These are phyloP conservation scores for Apostasia shenzhenica DNA, from an alignment of 106 monocot genomes.

Conservation along the genomic window DNA sequence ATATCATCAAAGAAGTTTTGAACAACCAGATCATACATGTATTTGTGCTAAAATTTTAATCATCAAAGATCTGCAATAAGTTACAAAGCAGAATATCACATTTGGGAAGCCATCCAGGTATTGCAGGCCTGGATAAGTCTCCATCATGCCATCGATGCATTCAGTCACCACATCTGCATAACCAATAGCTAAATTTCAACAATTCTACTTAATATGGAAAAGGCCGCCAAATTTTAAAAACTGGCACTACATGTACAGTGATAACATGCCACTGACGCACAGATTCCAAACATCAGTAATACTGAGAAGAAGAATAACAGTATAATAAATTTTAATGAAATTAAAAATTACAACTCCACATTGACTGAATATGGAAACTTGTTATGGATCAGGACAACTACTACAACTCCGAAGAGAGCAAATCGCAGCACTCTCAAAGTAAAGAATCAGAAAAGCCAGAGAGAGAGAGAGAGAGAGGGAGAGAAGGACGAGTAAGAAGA, in stretches of 20 bases:
- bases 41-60: too few relatives aligned
- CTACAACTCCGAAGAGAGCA: too few relatives aligned
- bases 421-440: too few relatives aligned
- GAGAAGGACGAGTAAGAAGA: background rate
- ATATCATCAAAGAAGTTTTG: background rate
- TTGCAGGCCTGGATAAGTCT: conserved; percentile 88
- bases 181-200: conserved; percentile 1
- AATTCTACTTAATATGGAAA: background rate
- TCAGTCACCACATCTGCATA: conserved; percentile 88
- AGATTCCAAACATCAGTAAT: background rate
- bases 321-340: too few relatives aligned
- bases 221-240: background rate
- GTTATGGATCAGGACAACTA: too few relatives aligned
- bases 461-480: background rate
- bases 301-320: background rate
- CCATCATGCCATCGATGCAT: conserved; percentile 90
- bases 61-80: background rate
- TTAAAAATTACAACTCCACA: too few relatives aligned
- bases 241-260: background rate
- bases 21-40: background rate
- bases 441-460: too few relatives aligned
- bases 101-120: conserved; percentile 91
- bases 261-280: background rate
- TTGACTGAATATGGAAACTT: too few relatives aligned
- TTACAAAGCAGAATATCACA: conserved; percentile 28